These are phyloP conservation scores for Amanita pallidorosea DNA, from an alignment of 768 basidiomycete genomes.

Conservation along the genomic window DNA sequence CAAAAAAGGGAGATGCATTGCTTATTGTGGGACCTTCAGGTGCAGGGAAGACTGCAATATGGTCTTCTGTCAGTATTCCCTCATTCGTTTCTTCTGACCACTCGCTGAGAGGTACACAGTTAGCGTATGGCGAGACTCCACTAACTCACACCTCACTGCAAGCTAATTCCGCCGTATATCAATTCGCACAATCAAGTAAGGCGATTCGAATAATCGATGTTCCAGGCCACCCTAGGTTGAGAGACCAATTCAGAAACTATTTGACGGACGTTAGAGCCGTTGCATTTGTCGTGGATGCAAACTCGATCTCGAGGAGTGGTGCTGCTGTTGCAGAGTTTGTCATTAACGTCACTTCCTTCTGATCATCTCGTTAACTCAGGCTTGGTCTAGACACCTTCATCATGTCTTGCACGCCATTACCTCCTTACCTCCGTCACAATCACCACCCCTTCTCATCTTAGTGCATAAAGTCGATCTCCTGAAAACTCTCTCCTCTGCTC, in stretches of 20 bases:
- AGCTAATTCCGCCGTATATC: slow-evolving; percentile 43
- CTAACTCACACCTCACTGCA: slow-evolving; percentile 75
- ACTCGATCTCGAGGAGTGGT: slow-evolving; percentile 67
- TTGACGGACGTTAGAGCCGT: slow-evolving; percentile 52
- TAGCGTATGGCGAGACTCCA: slow-evolving; percentile 51
- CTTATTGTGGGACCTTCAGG: slow-evolving; percentile 69
- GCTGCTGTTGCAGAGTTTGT: slow-evolving; percentile 73
- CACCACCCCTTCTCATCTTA: slow-evolving; percentile 53
- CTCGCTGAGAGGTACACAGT: slow-evolving; percentile 25
- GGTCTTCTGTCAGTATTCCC: slow-evolving; percentile 46
- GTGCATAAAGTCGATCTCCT: slow-evolving; percentile 74
- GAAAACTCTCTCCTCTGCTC: slow-evolving; percentile 32
- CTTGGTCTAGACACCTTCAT: slow-evolving; percentile 54
- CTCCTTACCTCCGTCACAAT: slow-evolving; percentile 62
- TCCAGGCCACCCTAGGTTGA: slow-evolving; percentile 77
- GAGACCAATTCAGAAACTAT: slow-evolving; percentile 62
- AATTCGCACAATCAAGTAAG: slow-evolving; percentile 30
- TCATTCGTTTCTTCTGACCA: not conserved
- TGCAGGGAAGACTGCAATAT: slow-evolving; percentile 72
- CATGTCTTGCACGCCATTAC: slow-evolving; percentile 56
- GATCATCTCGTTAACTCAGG: slow-evolving; percentile 1
- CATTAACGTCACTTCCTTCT: not conserved
- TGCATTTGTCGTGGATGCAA: slow-evolving; percentile 74
- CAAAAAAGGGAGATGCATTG: slow-evolving; percentile 45
- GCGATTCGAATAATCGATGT: slow-evolving; percentile 55